Evolutionary conservation across 345 rosid genomes (phyloP).

Genomic region (Acer campestre): DNA sequence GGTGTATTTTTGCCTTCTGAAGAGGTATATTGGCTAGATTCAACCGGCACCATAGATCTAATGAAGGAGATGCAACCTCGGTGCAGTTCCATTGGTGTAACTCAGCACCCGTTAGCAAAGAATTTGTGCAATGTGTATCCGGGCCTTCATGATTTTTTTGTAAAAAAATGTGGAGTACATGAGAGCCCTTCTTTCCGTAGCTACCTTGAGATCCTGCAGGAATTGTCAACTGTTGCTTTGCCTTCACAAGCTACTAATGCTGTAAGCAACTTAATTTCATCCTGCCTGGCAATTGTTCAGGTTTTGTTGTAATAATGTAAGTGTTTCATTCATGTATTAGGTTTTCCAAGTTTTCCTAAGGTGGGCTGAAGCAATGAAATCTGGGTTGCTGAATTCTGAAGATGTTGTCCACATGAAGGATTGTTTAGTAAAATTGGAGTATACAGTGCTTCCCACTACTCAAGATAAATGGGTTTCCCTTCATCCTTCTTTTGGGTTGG

Average conservation of each 20-base stretch:
- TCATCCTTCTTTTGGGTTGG: conserved; percentile 76
- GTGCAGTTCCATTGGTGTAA: conserved; percentile 32
- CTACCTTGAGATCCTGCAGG: conserved; percentile 64
- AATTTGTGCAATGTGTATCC: conserved; percentile 71
- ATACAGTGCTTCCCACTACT: conserved; percentile 70
- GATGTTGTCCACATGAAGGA: conserved; percentile 63
- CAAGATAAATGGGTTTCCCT: conserved; percentile 83
- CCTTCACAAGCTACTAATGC: conserved; percentile 75
- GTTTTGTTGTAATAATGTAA: conserved; percentile 21
- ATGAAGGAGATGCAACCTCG: conserved; percentile 46
- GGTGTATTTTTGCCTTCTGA: conserved; percentile 67
- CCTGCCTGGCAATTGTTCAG: not conserved
- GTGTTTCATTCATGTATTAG: conserved; percentile 42
- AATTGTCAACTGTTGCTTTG: conserved; percentile 57
- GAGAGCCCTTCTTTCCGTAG: conserved; percentile 64
- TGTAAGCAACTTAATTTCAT: conserved; percentile 47
- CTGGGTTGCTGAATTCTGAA: conserved; percentile 54
- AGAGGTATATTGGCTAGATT: conserved; percentile 84
- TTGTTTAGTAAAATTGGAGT: conserved; percentile 58
- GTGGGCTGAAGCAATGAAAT: conserved; percentile 74
- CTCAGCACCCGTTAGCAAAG: conserved; percentile 41
- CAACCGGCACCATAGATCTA: conserved; percentile 62
- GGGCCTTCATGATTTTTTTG: conserved; percentile 84
- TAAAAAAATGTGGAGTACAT: conserved; percentile 66
- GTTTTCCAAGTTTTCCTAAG: conserved; percentile 75